phyloP scores from a whole-genome alignment of 148 eudicot genomes.

The Rhododendron kiyosumense region DNA sequence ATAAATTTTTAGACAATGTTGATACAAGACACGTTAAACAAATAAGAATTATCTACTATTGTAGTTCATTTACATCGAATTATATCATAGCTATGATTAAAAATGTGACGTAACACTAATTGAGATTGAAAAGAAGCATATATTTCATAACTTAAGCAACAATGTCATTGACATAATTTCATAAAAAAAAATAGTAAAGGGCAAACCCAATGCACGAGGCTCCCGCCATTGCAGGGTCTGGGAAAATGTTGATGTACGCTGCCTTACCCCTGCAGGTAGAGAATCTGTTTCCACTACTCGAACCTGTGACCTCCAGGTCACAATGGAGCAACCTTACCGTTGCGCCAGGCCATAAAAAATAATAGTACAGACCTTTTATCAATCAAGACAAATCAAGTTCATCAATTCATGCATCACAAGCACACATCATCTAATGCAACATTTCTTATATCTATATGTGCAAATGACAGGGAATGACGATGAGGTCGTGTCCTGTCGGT shows the following conservation, averaged over 20 bases:
- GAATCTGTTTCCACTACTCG: too few species aligned
- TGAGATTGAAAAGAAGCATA: background rate
- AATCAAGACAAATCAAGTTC: background rate
- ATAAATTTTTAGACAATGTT: background rate
- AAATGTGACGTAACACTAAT: background rate
- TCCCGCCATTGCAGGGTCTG: too few species aligned
- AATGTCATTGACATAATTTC: background rate
- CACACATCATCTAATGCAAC: background rate
- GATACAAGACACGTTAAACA: background rate
- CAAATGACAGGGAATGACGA: background rate
- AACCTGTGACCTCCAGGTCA: too few species aligned
- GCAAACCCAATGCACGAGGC: too few species aligned
- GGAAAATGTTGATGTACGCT: too few species aligned
- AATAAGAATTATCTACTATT: background rate
- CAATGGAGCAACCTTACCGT: too few species aligned
- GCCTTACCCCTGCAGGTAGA: too few species aligned
- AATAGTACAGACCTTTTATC: background rate
- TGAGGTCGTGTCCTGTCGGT: background rate
- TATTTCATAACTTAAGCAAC: background rate
- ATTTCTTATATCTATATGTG: background rate
- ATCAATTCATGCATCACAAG: background rate
- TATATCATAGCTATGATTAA: background rate
- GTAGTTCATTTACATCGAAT: background rate
- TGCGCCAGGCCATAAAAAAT: background rate
- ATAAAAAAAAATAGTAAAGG: background rate